A percentile compares a stretch with the other conserved stretches of the same genome.
Evolutionary conservation across 768 basidiomycete species (phyloP).

Genomic region (Suillus alpinus): DNA sequence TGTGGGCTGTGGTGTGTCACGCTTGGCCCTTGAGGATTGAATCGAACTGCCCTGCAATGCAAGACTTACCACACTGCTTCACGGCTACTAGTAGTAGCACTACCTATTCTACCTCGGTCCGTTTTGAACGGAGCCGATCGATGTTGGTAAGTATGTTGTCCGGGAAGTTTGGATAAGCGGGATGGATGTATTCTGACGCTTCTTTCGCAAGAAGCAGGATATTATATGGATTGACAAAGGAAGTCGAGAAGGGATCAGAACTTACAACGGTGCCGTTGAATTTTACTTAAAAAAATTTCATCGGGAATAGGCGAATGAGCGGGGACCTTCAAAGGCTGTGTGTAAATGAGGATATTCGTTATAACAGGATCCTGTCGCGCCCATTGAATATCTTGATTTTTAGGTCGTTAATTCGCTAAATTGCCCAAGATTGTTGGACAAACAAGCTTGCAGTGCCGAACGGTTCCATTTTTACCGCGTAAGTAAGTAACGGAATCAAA

Average conservation of each 20-base stretch:
- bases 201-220: constrained; percentile 11
- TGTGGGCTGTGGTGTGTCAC: constrained; percentile 24
- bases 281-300: constrained; percentile 29
- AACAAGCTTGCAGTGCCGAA: constrained; percentile 23
- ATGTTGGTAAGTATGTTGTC: neutral
- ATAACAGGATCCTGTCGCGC: too few species aligned
- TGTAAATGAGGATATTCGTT: constrained; percentile 23
- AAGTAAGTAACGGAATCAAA: constrained; percentile 29
- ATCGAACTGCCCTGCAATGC: neutral
- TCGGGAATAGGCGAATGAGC: constrained; percentile 35
- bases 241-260: constrained; percentile 7
- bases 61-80: too few species aligned
- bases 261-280: constrained; percentile 20
- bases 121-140: neutral
- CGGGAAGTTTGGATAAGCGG: neutral
- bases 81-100: too few species aligned
- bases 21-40: neutral
- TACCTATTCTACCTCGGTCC: neutral
- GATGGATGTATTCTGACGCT: constrained; percentile 1
- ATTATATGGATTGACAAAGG: constrained; percentile 9
- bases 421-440: constrained; percentile 10
- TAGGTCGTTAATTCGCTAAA: constrained; percentile 17
- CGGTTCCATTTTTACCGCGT: constrained; percentile 27
- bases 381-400: constrained; percentile 9
- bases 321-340: constrained; percentile 38